Conservation (phyloP, 192 early-diverging fungal genomes). For the Coemansia sp. region DNA sequence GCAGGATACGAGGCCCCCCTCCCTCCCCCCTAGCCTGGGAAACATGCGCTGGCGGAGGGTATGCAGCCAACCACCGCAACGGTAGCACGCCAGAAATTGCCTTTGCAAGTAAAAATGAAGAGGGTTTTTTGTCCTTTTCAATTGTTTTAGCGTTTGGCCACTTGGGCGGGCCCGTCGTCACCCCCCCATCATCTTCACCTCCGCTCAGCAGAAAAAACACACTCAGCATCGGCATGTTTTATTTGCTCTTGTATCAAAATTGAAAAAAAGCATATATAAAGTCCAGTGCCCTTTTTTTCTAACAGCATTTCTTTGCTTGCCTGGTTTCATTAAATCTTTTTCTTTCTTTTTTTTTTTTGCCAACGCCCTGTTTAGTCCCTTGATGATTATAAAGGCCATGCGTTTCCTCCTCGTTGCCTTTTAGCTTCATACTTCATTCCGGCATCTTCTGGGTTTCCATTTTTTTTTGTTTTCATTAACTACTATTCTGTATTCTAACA, state of each 20-base stretch:
- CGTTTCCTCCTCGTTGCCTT: neutral
- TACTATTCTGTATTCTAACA: conserved; percentile 8
- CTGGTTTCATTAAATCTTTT: neutral
- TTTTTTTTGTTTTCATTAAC: neutral
- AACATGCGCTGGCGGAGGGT: neutral
- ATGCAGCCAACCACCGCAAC: neutral
- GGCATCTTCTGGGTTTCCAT: neutral
- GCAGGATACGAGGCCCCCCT: neutral
- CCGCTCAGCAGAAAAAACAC: neutral
- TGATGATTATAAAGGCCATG: conserved; percentile 7
- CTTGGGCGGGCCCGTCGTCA: neutral
- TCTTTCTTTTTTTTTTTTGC: neutral
- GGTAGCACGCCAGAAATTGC: neutral
- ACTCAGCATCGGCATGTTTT: neutral
- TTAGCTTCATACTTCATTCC: neutral
- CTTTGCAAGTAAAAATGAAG: neutral
- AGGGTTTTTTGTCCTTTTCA: neutral
- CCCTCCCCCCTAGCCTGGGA: neutral
- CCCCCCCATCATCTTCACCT: conserved; percentile 5
- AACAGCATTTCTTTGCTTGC: neutral
- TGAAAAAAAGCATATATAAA: neutral
- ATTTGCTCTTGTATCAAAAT: neutral
- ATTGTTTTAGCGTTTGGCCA: neutral
- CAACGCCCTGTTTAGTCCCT: neutral
- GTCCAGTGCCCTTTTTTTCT: neutral